phyloP scores from a whole-genome alignment of 441 rosid genomes.

The Eutrema salsugineum region DNA sequence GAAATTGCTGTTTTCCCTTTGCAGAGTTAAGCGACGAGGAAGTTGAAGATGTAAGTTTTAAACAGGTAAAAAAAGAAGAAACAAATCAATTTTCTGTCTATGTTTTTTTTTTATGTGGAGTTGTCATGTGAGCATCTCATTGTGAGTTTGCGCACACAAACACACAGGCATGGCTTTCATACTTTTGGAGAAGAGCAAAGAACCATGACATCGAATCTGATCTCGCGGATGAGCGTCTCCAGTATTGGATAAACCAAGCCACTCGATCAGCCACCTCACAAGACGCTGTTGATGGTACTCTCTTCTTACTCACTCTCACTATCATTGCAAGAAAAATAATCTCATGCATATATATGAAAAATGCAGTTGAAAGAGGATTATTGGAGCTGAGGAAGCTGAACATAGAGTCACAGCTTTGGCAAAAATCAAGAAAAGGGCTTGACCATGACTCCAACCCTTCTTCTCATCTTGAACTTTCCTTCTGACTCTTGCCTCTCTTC shows the following conservation, averaged over 20 bases:
- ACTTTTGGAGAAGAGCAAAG: conserved; percentile 70
- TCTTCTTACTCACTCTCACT: conserved; percentile 2
- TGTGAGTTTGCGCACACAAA: not conserved
- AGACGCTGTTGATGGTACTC: conserved; percentile 78
- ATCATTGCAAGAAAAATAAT: not conserved
- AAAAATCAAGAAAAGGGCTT: conserved; percentile 53
- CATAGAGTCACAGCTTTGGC: conserved; percentile 80
- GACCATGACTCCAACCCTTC: conserved; percentile 36
- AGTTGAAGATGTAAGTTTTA: conserved; percentile 82
- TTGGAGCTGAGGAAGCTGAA: conserved; percentile 75
- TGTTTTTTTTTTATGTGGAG: not conserved
- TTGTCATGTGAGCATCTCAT: conserved; percentile 9
- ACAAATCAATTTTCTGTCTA: not conserved
- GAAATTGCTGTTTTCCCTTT: not conserved
- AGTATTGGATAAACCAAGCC: conserved; percentile 50
- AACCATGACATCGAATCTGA: conserved; percentile 68
- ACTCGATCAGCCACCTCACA: conserved; percentile 45
- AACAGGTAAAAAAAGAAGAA: conserved; percentile 49
- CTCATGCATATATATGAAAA: no score
- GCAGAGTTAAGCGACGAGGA: conserved; percentile 84
- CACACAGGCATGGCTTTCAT: conserved; percentile 61
- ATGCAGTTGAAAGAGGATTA: conserved; percentile 79
- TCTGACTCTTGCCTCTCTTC: conserved; percentile 25
- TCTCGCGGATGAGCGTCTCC: conserved; percentile 66
- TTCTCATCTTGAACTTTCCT: conserved; percentile 35